A percentile compares a stretch with the other conserved stretches of the same genome.
phyloP scores from a whole-genome alignment of 1,139 yeast genomes.

The Protomyces inundatus region DNA sequence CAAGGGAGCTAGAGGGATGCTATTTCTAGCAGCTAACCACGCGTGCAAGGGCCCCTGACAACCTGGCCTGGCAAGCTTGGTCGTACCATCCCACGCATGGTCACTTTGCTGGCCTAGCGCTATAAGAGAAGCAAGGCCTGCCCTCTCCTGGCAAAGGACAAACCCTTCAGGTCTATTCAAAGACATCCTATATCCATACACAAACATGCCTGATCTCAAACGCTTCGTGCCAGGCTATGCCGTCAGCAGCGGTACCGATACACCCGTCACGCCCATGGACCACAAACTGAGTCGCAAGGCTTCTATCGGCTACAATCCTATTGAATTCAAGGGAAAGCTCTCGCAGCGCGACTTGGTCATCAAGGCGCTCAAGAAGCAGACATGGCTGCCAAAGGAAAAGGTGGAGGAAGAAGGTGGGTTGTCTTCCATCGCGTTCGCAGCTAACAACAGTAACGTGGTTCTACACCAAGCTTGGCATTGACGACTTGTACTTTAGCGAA shows the following conservation, averaged over 20 bases:
- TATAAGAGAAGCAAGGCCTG: too few relatives aligned
- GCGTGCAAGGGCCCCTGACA: too few relatives aligned
- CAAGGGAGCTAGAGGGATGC: too few relatives aligned
- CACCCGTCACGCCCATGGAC: slow-evolving; percentile 17
- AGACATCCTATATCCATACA: background rate
- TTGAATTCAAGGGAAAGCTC: slow-evolving; percentile 11
- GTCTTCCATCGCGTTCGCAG: background rate
- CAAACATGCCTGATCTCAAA: background rate
- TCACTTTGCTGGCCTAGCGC: too few relatives aligned
- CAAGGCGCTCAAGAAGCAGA: slow-evolving; percentile 6
- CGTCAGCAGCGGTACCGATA: slow-evolving; percentile 8
- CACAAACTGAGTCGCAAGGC: slow-evolving; percentile 16
- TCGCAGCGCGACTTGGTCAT: slow-evolving; percentile 20
- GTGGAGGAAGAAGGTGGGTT: slow-evolving; percentile 29
- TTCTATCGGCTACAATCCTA: slow-evolving; percentile 10
- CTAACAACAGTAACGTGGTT: slow-evolving; percentile 51
- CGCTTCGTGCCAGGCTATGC: background rate
- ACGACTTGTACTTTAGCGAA: slow-evolving; percentile 81
- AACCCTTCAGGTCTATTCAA: too few relatives aligned
- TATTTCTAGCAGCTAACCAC: too few relatives aligned
- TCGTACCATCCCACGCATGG: too few relatives aligned
- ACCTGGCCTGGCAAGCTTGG: too few relatives aligned
- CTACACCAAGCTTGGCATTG: slow-evolving; percentile 80
- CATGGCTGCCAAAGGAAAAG: slow-evolving; percentile 23
- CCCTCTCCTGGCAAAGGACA: too few relatives aligned